Evolutionary conservation across 306 rosid species (phyloP), one percentile per base, ranked within the genome.

Genomic region (Bauhinia variegata): DNA sequence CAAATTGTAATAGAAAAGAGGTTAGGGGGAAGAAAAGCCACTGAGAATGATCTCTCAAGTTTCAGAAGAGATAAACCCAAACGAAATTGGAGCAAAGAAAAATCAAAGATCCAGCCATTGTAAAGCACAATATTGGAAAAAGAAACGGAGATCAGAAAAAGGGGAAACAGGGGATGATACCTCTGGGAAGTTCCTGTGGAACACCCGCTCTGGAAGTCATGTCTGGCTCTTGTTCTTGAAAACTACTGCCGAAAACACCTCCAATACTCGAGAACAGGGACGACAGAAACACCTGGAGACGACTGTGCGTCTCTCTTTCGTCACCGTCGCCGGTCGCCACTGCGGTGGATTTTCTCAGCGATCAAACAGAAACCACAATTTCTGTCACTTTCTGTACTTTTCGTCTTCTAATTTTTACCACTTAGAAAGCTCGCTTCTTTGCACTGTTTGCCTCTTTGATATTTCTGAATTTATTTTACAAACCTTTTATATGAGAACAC

Each of bases 181-280:
- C 79, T 71, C 61, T 72, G 18, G 63, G 74, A 11, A 54, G 75
- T 53, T 76, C 85, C 2, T 31, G 72, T 12, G 79, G 80, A 70
- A 64, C 60, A 67, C 46, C 57, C 54, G 79, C 82, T 79, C 75
- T 80, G 4, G 91, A 67, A 58, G 83, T 88, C 97, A 88, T 91
- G 3, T 54, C 51, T 28, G 70, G 11, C 2, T 72, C 75, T 38
- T 44, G 30, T 53, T 80, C 85, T 75, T 85, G 84, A 65, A 65
- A 42, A 49, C 16, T 65, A 9, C 55, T 47, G 0, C 87, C 67
- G 2, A 91, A 84, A 79, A 91, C 88, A 49, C 92, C 96, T 15
- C 88, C 93, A 62, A 91, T 65, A 60, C 78, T 88, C 0, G 93
- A 83, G 52, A 91, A 75, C 65, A 91, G 47, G 8, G 96, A 84